Evolutionary conservation across 139 green algal species (phyloP).

Genomic region (Eudorina sp.): DNA sequence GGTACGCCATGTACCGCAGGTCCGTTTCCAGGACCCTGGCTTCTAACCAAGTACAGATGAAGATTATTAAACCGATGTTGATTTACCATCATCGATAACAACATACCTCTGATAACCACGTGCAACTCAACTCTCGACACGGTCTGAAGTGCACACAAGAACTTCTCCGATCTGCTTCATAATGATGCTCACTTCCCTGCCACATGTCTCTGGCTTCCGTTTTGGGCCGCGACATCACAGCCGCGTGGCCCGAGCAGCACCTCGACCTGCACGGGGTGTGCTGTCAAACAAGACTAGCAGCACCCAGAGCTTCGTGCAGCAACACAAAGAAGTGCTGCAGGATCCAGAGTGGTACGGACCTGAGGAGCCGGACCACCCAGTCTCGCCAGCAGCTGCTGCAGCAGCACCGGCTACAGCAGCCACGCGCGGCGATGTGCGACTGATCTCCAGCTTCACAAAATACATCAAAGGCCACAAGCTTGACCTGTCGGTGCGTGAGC

Average conservation of each 20-base stretch:
- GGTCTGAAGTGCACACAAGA: no score
- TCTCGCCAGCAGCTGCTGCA: not conserved
- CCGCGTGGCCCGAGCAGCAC: not conserved
- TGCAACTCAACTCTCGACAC: no score
- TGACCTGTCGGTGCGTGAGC: not conserved
- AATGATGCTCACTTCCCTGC: not conserved
- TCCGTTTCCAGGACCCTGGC: no score
- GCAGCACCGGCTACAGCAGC: not conserved
- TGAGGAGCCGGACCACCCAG: not conserved
- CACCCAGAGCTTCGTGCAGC: not conserved
- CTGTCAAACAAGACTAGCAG: not conserved
- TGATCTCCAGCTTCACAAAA: slow-evolving; percentile 7
- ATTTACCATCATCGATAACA: no score
- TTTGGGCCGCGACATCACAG: not conserved
- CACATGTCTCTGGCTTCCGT: not conserved
- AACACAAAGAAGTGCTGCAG: not conserved
- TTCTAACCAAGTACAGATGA: no score
- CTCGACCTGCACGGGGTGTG: not conserved
- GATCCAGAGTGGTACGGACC: slow-evolving; percentile 32
- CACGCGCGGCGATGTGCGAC: slow-evolving; percentile 2
- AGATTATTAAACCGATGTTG: no score
- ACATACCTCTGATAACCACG: no score
- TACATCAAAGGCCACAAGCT: slow-evolving; percentile 4
- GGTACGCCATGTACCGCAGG: no score
- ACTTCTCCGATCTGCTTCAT: no score